Base-by-base conservation (phyloP, 2,329 filamentous ascomycete species). In the Aspergillus neotritici region DNA sequence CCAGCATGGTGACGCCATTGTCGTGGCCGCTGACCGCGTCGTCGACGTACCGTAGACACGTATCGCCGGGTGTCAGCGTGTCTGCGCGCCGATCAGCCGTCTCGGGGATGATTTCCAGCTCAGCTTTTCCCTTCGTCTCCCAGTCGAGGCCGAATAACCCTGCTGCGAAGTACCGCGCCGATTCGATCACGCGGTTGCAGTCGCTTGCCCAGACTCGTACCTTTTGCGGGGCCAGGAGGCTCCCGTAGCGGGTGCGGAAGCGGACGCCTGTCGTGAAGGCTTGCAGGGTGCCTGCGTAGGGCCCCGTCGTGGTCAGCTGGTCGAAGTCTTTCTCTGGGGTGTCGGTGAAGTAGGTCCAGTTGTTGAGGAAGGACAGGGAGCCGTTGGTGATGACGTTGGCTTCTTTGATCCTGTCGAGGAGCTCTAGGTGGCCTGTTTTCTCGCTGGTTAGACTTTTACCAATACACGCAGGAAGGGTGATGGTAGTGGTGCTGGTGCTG, bases 31-130 rank as follows among this genome's bases (percentile, higher is more conserved):
- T 49, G 6, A 46, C 46, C 3, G 45, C 48, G 41, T 73, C 68
- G 21, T 63, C 56, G 14, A 64, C 41, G 41, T 72, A 71, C 4
- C 49, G 60, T 13, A 55, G 41, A 48, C 69, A 72, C 0, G 69
- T 70, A 48, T 71, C 65, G 7, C 77, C 77, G 0, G 78, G 77
- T 0, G 77, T 82, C 14, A 81, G 64, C 0, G 78, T 80, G 48
- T 81, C 65, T 0, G 67, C 76, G 3, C 73, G 73, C 29, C 64
- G 67, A n/a, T 73, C 69, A 11, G 60, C 53, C 3, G 64, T 69
- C 53, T 81, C 77, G 0, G 77, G 72, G 30, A 81, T 74, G 39
- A 80, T 56, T 14, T 77, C 61, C 12, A 81, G 60, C n/a, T 55
- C 62, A 3, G 71, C 70, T 54, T 52, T 55, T 14, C 51, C 43